A percentile compares a stretch with the other conserved stretches of the same genome.
Conservation (phyloP, 768 basidiomycete species). For the Myochromella boudieri region DNA sequence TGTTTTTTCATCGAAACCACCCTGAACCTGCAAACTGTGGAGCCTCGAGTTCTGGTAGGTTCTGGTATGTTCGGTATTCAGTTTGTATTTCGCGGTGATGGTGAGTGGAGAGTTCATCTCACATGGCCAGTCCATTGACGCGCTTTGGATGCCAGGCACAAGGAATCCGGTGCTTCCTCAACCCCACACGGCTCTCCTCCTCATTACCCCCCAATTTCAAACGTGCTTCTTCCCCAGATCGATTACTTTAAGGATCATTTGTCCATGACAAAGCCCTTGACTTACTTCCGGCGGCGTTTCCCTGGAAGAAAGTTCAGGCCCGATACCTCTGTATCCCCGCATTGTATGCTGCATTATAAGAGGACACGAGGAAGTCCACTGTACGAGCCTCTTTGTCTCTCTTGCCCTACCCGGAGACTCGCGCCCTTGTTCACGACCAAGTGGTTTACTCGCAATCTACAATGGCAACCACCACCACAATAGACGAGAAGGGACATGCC, state of each 20-base stretch:
- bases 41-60: too few species aligned
- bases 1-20: too few species aligned
- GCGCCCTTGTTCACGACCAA: too few species aligned
- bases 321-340: not conserved
- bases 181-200: not conserved
- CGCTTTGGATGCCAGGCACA: not conserved
- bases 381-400: constrained; percentile 2
- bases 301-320: constrained; percentile 1
- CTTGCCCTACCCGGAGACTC: too few species aligned
- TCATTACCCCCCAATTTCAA: too few species aligned
- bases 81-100: too few species aligned
- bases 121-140: not conserved
- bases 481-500: constrained; percentile 7
- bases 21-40: too few species aligned
- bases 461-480: constrained; percentile 11
- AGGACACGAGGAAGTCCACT: not conserved
- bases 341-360: constrained; percentile 1
- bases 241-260: not conserved
- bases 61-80: too few species aligned
- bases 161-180: constrained; percentile 1
- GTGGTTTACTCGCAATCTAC: too few species aligned
- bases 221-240: not conserved
- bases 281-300: constrained; percentile 1
- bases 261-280: not conserved
- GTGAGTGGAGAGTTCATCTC: too few species aligned